Evolutionary conservation across 148 eudicot species (phyloP), one percentile per base, ranked within the genome.

Genomic region (Vaccinium macrocarpon): DNA sequence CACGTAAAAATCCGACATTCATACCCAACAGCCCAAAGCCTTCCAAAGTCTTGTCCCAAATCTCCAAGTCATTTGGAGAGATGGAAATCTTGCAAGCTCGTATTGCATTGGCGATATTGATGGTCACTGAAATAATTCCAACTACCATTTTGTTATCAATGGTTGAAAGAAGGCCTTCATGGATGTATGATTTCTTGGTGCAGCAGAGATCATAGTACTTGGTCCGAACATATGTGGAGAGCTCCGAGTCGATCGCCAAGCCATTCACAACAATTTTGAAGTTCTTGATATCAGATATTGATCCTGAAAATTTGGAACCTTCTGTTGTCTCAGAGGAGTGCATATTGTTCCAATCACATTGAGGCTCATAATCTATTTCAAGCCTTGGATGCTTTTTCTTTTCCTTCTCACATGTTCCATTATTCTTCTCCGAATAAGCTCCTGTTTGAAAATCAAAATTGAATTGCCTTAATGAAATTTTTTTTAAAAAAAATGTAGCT

Each of bases 41-140:
- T 79, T 86, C 81, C 57, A 92, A 85, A 53, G 92, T 91, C 84
- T 85, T 86, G 51, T 88, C 90, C 92, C 92, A 93, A 23, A 35
- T 77, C 5, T 42, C 83, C 49, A 89, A 86, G 72, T 88, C 85
- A 61, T 87, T 75, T 25, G 42, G 56, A 19, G 88, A 51, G 9
- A 62, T 62, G n/a, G 81, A 68, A 8, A 78, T 18, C 6, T 74
- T 38, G 29, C 77, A 82, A 23, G 91, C 85, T 86, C 87, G 89
- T 70, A 92, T 87, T 9, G 92, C 94, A 77, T 93, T 93, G 6
- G 93, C 91, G 13, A 92, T 88, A 85, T 88, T 89, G 25, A 88
- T 48, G 2, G 88, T 90, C 85, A 91, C 91, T 0, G 75, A 81
- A 13, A 91, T 92, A 9, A 92, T 91, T 13, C 88, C 92, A 2